Base-by-base conservation (phyloP, 495 filamentous ascomycete genomes). In the Hypoxylon trugodes region DNA sequence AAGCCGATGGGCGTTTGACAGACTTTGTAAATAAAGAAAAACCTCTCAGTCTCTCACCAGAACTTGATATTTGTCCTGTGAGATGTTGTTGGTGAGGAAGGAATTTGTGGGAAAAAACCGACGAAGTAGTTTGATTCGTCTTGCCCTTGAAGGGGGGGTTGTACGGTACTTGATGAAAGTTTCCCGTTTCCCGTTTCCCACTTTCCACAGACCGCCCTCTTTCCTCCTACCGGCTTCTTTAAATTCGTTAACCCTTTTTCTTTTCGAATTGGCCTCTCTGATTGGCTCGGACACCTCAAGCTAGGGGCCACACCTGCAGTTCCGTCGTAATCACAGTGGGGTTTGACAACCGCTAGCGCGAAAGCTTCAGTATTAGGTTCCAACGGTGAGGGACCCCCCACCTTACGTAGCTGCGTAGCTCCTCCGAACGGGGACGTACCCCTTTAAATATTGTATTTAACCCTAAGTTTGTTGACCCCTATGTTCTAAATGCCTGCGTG, bases 171-270 rank as follows among this genome's bases (percentile, higher is more conserved):
- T 40, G 8, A 6, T 40, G 6, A 3, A 8, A 40, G 12, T 7
- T 5, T 42, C 16, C 22, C 10, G 18, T n/a, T 15, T 24, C 6
- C 19, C 7, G 24, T 46, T 61, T 53, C 64, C 64, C 52, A 67
- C 58, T 59, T 59, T 54, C n/a, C 50, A 41, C 64, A 67, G 64
- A 67, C 64, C 64, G 64, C 64, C 53, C 46, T 55, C 26, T 48
- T 30, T 30, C 28, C 24, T 22, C 21, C 40, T 52, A 19, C n/a
- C n/a, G n/a, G n/a, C n/a, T n/a, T n/a, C 52, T 53, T 41, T 21
- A 48, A 54, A 54, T 40, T 59, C 26, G 41, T 54, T 26, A 56
- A 45, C 50, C 62, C 50, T 47, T 61, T 36, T 19, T 16, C 50
- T 36, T 25, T 18, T 38, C 13, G n/a, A 62, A 67, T 67, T 67